A percentile compares a stretch with the other conserved stretches of the same genome.
Evolutionary conservation across 495 filamentous ascomycete species (phyloP).

Genomic region (Delitschia confertaspora): DNA sequence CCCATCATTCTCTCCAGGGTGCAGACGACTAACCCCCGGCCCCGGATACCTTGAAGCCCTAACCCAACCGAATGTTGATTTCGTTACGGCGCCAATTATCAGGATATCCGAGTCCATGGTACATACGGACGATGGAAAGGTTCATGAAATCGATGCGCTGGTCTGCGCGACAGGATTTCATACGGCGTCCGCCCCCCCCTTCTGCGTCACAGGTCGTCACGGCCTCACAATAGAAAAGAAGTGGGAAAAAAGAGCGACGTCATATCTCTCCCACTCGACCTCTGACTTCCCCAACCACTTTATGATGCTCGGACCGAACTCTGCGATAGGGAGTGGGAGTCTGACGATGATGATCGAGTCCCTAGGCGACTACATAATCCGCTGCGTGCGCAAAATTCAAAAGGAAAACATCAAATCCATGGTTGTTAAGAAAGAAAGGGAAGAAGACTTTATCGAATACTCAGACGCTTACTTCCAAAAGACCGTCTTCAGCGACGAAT

Average conservation of each 20-base stretch:
- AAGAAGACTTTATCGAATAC: conserved; percentile 20
- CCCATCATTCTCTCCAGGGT: conserved; percentile 32
- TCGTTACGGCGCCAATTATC: conserved; percentile 26
- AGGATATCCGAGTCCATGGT: conserved; percentile 25
- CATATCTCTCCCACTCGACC: conserved; percentile 31
- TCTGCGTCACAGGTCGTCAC: conserved; percentile 25
- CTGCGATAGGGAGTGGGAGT: conserved; percentile 30
- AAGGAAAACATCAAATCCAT: conserved; percentile 18
- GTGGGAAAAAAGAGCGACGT: conserved; percentile 26
- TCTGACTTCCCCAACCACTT: conserved; percentile 33
- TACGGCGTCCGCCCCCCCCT: conserved; percentile 30
- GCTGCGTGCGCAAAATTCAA: conserved; percentile 18
- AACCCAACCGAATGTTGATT: conserved; percentile 31
- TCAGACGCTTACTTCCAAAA: conserved; percentile 17
- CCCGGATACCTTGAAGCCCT: conserved; percentile 35
- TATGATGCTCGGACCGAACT: conserved; percentile 33
- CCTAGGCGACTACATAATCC: conserved; percentile 28
- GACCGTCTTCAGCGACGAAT: conserved; percentile 22
- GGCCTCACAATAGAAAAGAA: conserved; percentile 24
- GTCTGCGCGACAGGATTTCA: conserved; percentile 36
- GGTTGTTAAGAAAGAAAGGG: conserved; percentile 9
- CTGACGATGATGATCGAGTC: conserved; percentile 31
- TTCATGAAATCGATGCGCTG: conserved; percentile 31
- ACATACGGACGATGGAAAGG: conserved; percentile 28
- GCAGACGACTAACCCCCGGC: conserved; percentile 33